Base-by-base conservation (phyloP, 192 early-diverging fungal species). In the Paraglomus brasilianum region DNA sequence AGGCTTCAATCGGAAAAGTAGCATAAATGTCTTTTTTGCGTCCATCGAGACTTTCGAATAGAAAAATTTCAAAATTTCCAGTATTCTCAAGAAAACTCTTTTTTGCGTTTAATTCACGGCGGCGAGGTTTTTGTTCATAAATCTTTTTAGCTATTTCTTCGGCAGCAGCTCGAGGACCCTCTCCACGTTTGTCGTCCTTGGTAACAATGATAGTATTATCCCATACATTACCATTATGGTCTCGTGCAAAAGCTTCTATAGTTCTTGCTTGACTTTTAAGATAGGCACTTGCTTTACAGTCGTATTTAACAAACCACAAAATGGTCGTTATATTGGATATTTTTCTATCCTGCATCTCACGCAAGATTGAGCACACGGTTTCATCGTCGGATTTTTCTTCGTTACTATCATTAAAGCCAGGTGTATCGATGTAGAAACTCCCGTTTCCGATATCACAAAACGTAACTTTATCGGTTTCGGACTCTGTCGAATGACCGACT, bases 341-440 rank as follows among this genome's bases (percentile, higher is more conserved):
- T 44, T 24, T 14, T 8, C 4, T 10, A 17, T 66, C 68, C 36
- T 36, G 11, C 62, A 70, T 45, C 8, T n/a, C 22, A 47, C 13
- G 15, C 30, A 62, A 48, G 61, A 62, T 70, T 5, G 13, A 46
- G 17, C 68, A 39, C 1, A 15, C 17, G 46, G 6, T 62, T 36
- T 70, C 57, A n/a, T 70, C 21, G 40, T 70, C 68, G 7, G 8
- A 4, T n/a, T 58, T 66, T 17, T 59, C 5, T 24, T 45, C 43
- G n/a, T 70, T 39, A 47, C 38, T 63, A 62, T 61, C 59, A 39
- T 62, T 39, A 2, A 70, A 70, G 11, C 68, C 68, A 62, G 68
- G 68, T n/a, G 68, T 70, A 38, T 70, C 68, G 36, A 70, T 43
- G 17, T 70, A 70, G 62, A 70, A 57, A 42, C 41, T n/a, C 36